Evolutionary conservation across 768 basidiomycete species (phyloP).

Genomic region (Wakefieldia striispora): DNA sequence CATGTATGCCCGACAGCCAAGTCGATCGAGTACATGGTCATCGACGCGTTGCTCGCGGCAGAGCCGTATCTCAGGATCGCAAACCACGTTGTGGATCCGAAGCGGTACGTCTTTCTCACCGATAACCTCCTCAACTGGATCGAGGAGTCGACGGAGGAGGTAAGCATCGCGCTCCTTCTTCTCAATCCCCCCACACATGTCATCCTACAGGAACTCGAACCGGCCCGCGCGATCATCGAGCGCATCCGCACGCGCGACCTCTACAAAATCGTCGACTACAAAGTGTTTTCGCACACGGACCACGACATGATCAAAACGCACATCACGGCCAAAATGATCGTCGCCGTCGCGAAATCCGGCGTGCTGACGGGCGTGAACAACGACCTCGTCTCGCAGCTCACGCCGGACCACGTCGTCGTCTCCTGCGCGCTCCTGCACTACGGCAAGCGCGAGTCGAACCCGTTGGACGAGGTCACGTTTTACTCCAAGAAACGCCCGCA

Average conservation of each 20-base stretch:
- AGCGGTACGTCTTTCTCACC: conserved; percentile 61
- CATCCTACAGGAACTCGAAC: conserved; percentile 50
- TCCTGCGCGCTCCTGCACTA: conserved; percentile 68
- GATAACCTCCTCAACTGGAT: conserved; percentile 66
- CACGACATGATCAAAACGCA: conserved; percentile 21
- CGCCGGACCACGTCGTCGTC: conserved; percentile 57
- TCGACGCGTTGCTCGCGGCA: conserved; percentile 70
- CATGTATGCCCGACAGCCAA: conserved; percentile 43
- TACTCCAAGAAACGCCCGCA: conserved; percentile 65
- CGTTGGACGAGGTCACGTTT: conserved; percentile 67
- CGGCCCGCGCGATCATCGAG: conserved; percentile 57
- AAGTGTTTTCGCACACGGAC: conserved; percentile 41
- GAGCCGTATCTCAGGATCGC: conserved; percentile 65
- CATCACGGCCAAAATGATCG: conserved; percentile 43
- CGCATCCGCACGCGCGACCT: conserved; percentile 63
- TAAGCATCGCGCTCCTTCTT: background rate
- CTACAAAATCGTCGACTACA: conserved; percentile 69
- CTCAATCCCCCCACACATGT: background rate
- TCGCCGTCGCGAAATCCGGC: conserved; percentile 37
- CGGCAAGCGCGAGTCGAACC: conserved; percentile 70
- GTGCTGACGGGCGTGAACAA: conserved; percentile 24
- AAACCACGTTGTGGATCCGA: conserved; percentile 51
- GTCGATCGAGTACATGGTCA: conserved; percentile 82
- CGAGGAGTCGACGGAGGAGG: conserved; percentile 44
- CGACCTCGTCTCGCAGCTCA: conserved; percentile 36